Evolutionary conservation across 2,329 filamentous ascomycete species (phyloP), one percentile per base, ranked within the genome.

Genomic region (Alternaria hordeiaustralica): DNA sequence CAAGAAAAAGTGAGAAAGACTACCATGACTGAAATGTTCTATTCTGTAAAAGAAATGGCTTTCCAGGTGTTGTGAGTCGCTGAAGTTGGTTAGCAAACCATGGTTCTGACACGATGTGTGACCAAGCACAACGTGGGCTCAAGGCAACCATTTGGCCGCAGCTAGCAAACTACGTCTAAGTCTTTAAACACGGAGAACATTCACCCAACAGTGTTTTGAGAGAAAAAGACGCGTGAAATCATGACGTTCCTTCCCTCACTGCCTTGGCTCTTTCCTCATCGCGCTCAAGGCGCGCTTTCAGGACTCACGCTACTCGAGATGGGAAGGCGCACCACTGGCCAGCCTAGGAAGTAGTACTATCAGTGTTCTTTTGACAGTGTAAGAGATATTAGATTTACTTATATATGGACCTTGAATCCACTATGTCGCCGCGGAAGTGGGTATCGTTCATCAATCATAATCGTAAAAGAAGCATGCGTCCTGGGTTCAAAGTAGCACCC

Each of bases 401-500:
- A 8, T 33, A 33, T 15, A 3, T 43, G 41, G 5, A 20, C n/a
- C 41, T 43, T 20, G 2, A 28, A 51, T 6, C 30, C 12, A 47
- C 7, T 53, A 61, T 6, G 51, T 64, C 43, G 12, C 21, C 2
- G 41, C 47, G 9, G 12, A 26, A 54, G 5, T 45, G 13, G n/a
- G 63, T 46, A 18, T 61, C 45, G n/a, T 3, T 66, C 61, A 33
- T 71, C 21, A 60, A 5, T 61, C 60, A 59, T 58, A 36, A 18
- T 65, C 66, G 47, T 61, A 44, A 26, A 36, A 30, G 49, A 8
- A 20, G 9, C 9, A 21, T 30, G n/a, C 18, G 11, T 49, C 20
- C 4, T 4, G 20, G 4, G 11, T 58, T 69, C 59, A 73, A 7
- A 75, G 25, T 36, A 76, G 58, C 18, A 68, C 62, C 82, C 83